Conservation (phyloP, 176 grass and related monocot species). For the Phoenix dactylifera region DNA sequence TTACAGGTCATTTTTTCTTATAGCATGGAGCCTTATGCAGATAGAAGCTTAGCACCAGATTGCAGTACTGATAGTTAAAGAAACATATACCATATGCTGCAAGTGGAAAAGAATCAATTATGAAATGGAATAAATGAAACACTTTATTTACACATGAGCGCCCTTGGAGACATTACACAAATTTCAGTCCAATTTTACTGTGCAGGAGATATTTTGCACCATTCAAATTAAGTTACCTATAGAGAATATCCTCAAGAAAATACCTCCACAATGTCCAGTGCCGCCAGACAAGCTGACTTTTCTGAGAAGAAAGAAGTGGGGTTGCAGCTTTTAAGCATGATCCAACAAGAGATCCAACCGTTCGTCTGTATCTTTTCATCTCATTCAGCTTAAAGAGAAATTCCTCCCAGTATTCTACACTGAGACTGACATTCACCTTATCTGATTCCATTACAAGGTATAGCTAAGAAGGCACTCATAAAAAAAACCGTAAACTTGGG, state of each 20-base stretch:
- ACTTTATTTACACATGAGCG: no score
- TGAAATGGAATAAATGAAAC: no score
- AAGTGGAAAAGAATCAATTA: no score
- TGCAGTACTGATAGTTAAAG: no score
- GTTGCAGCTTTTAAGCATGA: constrained; percentile 65
- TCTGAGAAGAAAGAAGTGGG: constrained; percentile 74
- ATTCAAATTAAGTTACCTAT: background rate
- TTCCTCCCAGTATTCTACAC: constrained; percentile 82
- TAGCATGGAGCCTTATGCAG: no score
- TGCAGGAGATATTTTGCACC: no score
- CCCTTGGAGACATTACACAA: no score
- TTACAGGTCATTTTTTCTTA: no score
- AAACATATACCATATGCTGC: no score
- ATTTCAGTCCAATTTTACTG: no score
- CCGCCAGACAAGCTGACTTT: constrained; percentile 58
- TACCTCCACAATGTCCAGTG: constrained; percentile 86
- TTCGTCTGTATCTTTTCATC: constrained; percentile 84
- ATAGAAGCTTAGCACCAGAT: no score
- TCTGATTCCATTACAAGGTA: constrained; percentile 31
- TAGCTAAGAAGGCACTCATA: constrained; percentile 3
- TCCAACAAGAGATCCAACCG: constrained; percentile 71
- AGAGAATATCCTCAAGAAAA: constrained; percentile 5
- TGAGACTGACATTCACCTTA: constrained; percentile 19
- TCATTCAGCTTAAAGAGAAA: constrained; percentile 64
- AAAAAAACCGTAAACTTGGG: background rate